Conservation (phyloP, 106 monocot genomes). For the Agapanthus africanus region DNA sequence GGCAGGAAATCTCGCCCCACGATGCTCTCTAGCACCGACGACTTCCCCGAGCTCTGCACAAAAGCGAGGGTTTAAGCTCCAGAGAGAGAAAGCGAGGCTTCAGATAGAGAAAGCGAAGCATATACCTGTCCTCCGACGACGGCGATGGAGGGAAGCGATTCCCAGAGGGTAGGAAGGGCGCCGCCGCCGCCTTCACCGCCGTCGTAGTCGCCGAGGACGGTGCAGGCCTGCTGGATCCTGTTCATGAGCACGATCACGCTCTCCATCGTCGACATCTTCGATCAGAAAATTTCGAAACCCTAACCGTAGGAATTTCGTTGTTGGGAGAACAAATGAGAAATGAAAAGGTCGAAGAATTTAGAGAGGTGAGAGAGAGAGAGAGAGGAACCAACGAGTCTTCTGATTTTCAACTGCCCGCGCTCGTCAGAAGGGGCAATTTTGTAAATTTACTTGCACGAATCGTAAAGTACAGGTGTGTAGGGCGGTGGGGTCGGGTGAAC, state of each 20-base stretch:
- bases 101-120: constrained; percentile 1
- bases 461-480: too few relatives aligned
- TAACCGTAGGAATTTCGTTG: too few relatives aligned
- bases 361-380: too few relatives aligned
- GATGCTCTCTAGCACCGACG: constrained; percentile 74
- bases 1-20: constrained; percentile 70
- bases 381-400: too few relatives aligned
- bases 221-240: constrained; percentile 64
- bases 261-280: constrained; percentile 28
- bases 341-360: too few relatives aligned
- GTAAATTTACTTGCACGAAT: too few relatives aligned
- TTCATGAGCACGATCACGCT: constrained; percentile 55
- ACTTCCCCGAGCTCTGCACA: constrained; percentile 61
- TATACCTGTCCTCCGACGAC: constrained; percentile 25
- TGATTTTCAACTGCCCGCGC: too few relatives aligned
- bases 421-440: too few relatives aligned
- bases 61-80: neutral
- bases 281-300: constrained; percentile 4
- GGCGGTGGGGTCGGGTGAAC: too few relatives aligned
- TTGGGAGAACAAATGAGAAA: too few relatives aligned
- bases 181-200: constrained; percentile 15
- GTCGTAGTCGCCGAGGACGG: constrained; percentile 60
- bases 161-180: constrained; percentile 22
- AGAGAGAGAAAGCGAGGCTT: neutral
- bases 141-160: constrained; percentile 24